Base-by-base conservation (phyloP, 768 basidiomycete species). In the Gelatoporia subvermispora region DNA sequence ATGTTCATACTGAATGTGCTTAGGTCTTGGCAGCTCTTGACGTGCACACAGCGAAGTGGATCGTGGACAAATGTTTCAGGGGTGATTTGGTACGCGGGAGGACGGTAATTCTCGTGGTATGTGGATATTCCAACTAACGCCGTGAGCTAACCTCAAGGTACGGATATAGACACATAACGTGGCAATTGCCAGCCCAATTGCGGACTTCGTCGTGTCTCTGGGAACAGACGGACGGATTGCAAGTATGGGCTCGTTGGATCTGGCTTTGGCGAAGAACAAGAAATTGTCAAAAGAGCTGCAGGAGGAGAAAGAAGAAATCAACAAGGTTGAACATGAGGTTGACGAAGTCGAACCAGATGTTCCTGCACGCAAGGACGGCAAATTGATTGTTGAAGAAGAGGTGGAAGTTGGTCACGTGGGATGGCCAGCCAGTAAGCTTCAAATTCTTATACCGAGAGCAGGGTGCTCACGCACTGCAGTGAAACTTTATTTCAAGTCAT, bases 1-100 rank as follows among this genome's bases (percentile, higher is more conserved):
- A 72, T 10, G 74, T 74, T 1, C 64, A 77, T 2, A 76, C 77
- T 36, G 73, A 75, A 11, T 70, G 77, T 46, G 78, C 77, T 3
- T 67, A 63, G 68, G n/a, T n/a, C n/a, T n/a, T n/a, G n/a, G n/a
- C n/a, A n/a, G n/a, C n/a, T n/a, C n/a, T n/a, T n/a, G n/a, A n/a
- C n/a, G n/a, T n/a, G n/a, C n/a, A n/a, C n/a, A n/a, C n/a, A n/a
- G n/a, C n/a, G n/a, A n/a, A n/a, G 41, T 75, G 66, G 64, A 74
- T 79, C 48, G 72, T 77, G 31, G 67, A 76, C 38, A 68, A 75
- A 45, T 69, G 74, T 40, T 69, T 78, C 57, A 56, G 60, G 37
- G 74, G 76, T 1, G 73, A 73, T 45, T 56, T 80, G 4, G 58
- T 79, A 21, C 60, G 61, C 21, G 73, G 66, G 15, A 66, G 78